Conservation (phyloP, 2,329 filamentous ascomycete genomes). For the Rosellinia necatrix region DNA sequence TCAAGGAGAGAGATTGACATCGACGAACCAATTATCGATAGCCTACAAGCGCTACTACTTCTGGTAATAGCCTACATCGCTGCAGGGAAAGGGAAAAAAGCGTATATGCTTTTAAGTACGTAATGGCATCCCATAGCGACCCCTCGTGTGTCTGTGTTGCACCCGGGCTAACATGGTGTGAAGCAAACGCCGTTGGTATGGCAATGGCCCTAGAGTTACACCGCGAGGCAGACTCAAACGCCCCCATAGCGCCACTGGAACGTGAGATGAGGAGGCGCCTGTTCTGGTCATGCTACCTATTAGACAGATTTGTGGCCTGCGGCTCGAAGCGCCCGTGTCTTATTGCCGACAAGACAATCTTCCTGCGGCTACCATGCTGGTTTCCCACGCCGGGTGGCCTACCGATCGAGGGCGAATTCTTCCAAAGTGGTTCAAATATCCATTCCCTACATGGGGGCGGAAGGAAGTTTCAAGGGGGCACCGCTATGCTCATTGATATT, state of each 20-base stretch:
- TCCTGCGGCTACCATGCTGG: conserved; percentile 78
- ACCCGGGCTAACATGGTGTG: conserved; percentile 40
- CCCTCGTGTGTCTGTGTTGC: conserved; percentile 4
- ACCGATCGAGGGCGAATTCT: conserved; percentile 77
- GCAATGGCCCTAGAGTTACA: conserved; percentile 81
- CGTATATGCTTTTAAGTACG: conserved; percentile 83
- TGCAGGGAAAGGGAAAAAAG: conserved; percentile 78
- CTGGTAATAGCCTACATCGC: conserved; percentile 78
- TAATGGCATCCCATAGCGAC: neutral
- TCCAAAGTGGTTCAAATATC: conserved; percentile 77
- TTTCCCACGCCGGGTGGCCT: conserved; percentile 63
- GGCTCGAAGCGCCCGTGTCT: conserved; percentile 83
- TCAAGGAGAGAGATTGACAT: conserved; percentile 73
- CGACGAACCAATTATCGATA: conserved; percentile 81
- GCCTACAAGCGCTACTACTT: conserved; percentile 74
- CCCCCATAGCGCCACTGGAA: conserved; percentile 68
- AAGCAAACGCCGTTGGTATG: conserved; percentile 80
- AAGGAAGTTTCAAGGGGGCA: conserved; percentile 75
- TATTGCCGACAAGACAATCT: conserved; percentile 75
- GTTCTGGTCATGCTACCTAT: conserved; percentile 87
- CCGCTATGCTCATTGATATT: conserved; percentile 83
- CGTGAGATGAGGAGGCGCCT: conserved; percentile 77
- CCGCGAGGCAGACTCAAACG: conserved; percentile 69
- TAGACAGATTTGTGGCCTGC: conserved; percentile 82
- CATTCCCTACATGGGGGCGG: conserved; percentile 72